phyloP scores from a whole-genome alignment of 257 asterid species.

The Nicotiana attenuata region DNA sequence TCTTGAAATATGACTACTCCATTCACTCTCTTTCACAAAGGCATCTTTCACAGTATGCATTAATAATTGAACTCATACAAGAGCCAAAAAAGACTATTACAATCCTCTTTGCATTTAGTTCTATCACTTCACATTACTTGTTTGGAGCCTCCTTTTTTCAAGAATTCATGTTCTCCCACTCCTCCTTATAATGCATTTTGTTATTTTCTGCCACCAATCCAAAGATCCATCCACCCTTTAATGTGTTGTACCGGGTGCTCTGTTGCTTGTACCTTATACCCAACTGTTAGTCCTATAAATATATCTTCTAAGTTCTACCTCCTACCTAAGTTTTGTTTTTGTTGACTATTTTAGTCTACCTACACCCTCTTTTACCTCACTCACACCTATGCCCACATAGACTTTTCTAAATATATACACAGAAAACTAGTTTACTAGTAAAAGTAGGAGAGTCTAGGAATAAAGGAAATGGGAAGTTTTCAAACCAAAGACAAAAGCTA shows the following conservation, averaged over 20 bases:
- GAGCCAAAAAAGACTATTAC: neutral
- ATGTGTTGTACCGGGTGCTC: neutral
- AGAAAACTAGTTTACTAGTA: neutral
- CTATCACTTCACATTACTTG: neutral
- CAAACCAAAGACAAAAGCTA: conserved; percentile 39
- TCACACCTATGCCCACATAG: neutral
- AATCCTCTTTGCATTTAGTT: neutral
- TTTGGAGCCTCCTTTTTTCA: neutral
- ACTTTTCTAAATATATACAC: neutral
- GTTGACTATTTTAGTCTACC: neutral
- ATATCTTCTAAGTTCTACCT: neutral
- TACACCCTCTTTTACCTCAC: neutral
- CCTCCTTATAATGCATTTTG: neutral
- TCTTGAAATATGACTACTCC: neutral
- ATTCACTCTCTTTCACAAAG: neutral
- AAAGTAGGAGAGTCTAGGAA: neutral
- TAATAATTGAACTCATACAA: conserved; percentile 10
- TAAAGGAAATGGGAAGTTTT: conserved; percentile 44
- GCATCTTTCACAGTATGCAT: conserved; percentile 13
- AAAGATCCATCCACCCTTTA: neutral
- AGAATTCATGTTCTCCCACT: neutral
- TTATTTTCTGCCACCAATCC: neutral
- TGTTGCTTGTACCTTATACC: neutral
- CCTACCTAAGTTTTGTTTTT: neutral
- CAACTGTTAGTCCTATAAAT: neutral